These are phyloP conservation scores for Paratrimastix pyriformis DNA, from an alignment of 78 protist genomes.

Conservation along the genomic window DNA sequence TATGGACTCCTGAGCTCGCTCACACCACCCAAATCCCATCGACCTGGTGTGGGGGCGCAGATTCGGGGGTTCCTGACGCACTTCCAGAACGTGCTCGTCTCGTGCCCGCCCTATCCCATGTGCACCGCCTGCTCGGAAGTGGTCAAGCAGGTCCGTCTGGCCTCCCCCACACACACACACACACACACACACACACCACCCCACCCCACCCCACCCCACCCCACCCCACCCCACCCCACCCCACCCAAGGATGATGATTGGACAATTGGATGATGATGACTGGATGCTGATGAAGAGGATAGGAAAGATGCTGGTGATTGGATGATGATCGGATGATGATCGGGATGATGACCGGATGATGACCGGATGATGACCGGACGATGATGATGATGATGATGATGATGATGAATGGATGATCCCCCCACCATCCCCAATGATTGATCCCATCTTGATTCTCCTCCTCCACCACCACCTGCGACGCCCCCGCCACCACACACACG, in stretches of 20 bases:
- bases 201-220: too few species aligned
- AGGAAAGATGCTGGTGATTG: not conserved
- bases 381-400: too few species aligned
- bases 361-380: too few species aligned
- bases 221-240: too few species aligned
- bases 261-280: not conserved
- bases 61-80: slow-evolving; percentile 66
- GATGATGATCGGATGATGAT: not conserved
- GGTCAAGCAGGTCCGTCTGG: not conserved
- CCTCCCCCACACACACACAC: too few species aligned
- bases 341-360: not conserved
- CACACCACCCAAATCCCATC: not conserved
- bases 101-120: slow-evolving; percentile 14
- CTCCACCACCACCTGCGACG: too few species aligned
- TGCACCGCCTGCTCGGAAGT: slow-evolving; percentile 82
- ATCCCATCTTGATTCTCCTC: too few species aligned
- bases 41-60: too few species aligned
- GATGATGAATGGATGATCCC: too few species aligned
- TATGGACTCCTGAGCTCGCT: not conserved
- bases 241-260: not conserved
- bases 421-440: too few species aligned
- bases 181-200: too few species aligned
- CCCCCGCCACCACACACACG: too few species aligned
- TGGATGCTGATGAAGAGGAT: not conserved
- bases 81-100: slow-evolving; percentile 32